Evolutionary conservation across 163 green algal species (phyloP).

Genomic region (Scenedesmus sp.): DNA sequence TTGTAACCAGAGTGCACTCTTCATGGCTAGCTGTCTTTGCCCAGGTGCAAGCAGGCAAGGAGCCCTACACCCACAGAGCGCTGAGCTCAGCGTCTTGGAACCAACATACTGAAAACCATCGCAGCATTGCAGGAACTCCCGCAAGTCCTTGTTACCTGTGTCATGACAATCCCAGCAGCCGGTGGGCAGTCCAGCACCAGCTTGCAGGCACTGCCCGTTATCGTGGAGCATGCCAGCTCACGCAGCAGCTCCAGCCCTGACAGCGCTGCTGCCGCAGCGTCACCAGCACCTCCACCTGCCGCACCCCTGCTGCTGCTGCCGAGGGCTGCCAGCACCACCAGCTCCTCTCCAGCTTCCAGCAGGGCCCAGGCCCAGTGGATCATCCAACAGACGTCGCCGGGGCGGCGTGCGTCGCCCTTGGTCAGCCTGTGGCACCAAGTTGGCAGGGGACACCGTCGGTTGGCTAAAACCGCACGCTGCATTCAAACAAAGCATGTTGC

Average conservation of each 20-base stretch:
- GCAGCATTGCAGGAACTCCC: too few relatives aligned
- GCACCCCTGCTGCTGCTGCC: slow-evolving; percentile 18
- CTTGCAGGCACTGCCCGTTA: background rate
- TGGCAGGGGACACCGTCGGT: background rate
- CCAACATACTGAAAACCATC: too few relatives aligned
- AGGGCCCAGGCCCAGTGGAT: background rate
- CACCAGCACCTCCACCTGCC: background rate
- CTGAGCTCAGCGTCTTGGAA: too few relatives aligned
- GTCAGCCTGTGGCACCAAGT: background rate
- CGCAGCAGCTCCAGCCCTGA: background rate
- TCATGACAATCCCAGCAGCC: background rate
- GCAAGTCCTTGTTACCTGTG: too few relatives aligned
- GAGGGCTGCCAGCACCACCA: background rate
- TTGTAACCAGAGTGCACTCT: too few relatives aligned
- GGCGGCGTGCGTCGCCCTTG: background rate
- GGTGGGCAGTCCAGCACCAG: background rate
- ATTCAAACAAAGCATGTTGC: background rate
- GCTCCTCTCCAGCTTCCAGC: slow-evolving; percentile 16
- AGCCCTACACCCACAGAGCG: too few relatives aligned
- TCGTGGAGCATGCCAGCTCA: background rate
- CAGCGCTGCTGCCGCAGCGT: background rate
- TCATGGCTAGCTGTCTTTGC: too few relatives aligned
- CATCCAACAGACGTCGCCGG: background rate
- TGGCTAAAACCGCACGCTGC: background rate
- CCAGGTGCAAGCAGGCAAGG: too few relatives aligned